phyloP scores from a whole-genome alignment of 129 eudicot genomes.

The Glebionis coronaria region DNA sequence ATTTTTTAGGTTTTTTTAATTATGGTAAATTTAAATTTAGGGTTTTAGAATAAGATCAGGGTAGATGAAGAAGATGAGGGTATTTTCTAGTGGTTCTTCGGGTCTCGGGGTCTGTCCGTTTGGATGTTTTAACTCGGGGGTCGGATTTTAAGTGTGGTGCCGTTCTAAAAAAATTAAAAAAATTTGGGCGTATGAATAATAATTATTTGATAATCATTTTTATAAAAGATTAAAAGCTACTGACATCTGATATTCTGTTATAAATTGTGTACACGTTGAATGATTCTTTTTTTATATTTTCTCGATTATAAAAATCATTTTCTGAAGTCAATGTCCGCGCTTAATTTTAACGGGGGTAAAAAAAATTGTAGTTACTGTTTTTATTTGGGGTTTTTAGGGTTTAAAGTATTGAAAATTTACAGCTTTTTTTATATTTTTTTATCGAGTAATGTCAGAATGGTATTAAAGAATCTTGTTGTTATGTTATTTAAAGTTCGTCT shows the following conservation, averaged over 20 bases:
- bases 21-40: constrained; percentile 18
- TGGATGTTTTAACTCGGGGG: too few relatives aligned
- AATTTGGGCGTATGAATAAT: too few relatives aligned
- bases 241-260: constrained; percentile 42
- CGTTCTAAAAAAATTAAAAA: too few relatives aligned
- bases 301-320: constrained; percentile 22
- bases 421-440: background rate
- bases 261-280: constrained; percentile 48
- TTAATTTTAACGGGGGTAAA: background rate
- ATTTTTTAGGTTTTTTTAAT: background rate
- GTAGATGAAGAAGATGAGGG: constrained; percentile 43
- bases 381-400: constrained; percentile 16
- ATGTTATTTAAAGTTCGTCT: constrained; percentile 8
- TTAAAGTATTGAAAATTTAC: background rate
- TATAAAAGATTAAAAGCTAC: constrained; percentile 32
- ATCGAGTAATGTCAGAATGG: constrained; percentile 10
- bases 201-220: constrained; percentile 27
- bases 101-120: too few relatives aligned
- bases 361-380: constrained; percentile 20
- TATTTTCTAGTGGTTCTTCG: too few relatives aligned
- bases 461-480: background rate
- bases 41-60: constrained; percentile 17
- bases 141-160: too few relatives aligned
- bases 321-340: constrained; percentile 36
- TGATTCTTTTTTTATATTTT: constrained; percentile 35